Evolutionary conservation across 441 rosid genomes (phyloP).

Genomic region (Macaranga tanarius): DNA sequence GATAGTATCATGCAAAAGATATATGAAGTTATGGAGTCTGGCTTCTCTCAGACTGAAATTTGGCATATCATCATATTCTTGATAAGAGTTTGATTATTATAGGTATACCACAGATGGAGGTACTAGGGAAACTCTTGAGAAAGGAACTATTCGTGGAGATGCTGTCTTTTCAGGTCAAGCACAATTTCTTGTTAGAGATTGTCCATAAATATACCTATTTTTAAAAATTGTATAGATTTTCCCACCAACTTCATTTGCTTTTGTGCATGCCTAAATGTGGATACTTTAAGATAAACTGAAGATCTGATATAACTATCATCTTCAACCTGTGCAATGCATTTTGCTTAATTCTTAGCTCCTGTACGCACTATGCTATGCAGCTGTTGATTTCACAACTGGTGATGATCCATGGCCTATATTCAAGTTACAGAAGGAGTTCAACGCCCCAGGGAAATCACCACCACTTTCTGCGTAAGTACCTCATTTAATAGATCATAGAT

Average conservation of each 20-base stretch:
- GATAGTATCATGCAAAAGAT: conserved; percentile 4
- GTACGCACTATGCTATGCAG: conserved; percentile 46
- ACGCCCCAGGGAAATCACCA: conserved; percentile 93
- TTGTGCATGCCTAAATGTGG: not conserved
- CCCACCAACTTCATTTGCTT: not conserved
- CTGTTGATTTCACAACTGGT: conserved; percentile 90
- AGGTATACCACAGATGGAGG: conserved; percentile 99
- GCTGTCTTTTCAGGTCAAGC: conserved; percentile 77
- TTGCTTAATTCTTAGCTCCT: conserved; percentile 5
- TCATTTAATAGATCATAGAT: not conserved
- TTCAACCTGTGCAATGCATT: not conserved
- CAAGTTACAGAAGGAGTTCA: conserved; percentile 77
- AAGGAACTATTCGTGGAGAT: conserved; percentile 67
- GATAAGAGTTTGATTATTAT: conserved; percentile 25
- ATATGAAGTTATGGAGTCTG: no score
- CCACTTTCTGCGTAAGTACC: conserved; percentile 82
- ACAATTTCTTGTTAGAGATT: not conserved
- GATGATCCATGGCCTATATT: conserved; percentile 87
- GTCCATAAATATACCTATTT: not conserved
- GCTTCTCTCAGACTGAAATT: conserved; percentile 3
- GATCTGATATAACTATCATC: not conserved
- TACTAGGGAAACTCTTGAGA: conserved; percentile 60
- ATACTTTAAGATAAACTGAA: not conserved
- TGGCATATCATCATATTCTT: conserved; percentile 8
- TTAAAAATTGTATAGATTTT: not conserved